phyloP scores from a whole-genome alignment of 2,329 filamentous ascomycete species.

The Magnaporthiopsis poae region DNA sequence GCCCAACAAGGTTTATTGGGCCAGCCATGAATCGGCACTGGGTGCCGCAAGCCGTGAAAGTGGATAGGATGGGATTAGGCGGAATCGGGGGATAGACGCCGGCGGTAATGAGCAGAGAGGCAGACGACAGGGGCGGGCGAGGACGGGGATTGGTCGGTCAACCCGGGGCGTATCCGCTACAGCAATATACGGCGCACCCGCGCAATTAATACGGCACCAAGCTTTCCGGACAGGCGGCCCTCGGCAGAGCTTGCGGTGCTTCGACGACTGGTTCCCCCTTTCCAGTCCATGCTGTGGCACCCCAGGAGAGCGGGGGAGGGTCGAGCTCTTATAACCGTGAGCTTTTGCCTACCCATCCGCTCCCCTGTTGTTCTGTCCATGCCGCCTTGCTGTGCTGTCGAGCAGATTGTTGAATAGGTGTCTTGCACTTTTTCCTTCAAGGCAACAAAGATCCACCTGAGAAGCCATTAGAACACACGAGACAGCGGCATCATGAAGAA shows the following conservation, averaged over 20 bases:
- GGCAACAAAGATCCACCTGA: constrained; percentile 7
- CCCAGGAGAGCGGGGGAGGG: too few relatives aligned
- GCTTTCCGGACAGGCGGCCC: not conserved
- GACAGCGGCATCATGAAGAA: constrained; percentile 12
- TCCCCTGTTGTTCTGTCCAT: not conserved
- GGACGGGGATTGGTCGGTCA: not conserved
- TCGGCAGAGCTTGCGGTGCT: not conserved
- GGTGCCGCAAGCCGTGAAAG: not conserved
- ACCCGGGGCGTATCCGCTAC: not conserved
- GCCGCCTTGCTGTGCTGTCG: not conserved
- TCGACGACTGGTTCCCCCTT: not conserved
- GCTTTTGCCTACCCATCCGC: not conserved
- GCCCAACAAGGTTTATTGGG: not conserved
- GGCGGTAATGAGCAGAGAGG: not conserved
- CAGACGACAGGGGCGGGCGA: not conserved
- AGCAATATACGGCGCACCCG: not conserved
- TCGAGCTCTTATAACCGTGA: not conserved
- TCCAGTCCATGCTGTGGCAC: too few relatives aligned
- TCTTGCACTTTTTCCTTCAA: too few relatives aligned
- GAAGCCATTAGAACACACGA: constrained; percentile 9
- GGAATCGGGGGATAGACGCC: not conserved
- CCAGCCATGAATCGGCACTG: not conserved
- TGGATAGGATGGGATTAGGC: not conserved
- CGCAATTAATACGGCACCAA: not conserved
- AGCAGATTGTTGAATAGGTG: not conserved